These are phyloP conservation scores for Fusarium denticulatum DNA, from an alignment of 2,329 filamentous ascomycete species.

Conservation along the genomic window DNA sequence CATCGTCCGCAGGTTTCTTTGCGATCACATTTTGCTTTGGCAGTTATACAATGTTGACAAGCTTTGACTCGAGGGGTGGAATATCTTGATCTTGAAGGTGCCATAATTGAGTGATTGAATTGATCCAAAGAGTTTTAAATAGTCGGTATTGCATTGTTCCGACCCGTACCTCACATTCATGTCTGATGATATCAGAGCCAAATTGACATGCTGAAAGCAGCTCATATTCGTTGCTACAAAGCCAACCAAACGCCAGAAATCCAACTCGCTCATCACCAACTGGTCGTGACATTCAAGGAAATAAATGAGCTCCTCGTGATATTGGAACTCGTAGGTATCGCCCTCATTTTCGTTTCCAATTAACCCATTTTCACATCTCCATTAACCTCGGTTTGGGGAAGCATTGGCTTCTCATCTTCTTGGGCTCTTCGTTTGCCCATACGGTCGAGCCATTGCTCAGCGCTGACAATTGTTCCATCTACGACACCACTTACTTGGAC, in stretches of 20 bases:
- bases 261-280: constrained; percentile 2
- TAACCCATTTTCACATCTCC: constrained; percentile 46
- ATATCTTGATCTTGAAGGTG: constrained; percentile 41
- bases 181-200: background rate
- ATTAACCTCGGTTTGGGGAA: constrained; percentile 37
- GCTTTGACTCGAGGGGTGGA: constrained; percentile 52
- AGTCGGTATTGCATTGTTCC: background rate
- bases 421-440: constrained; percentile 62
- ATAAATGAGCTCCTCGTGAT: constrained; percentile 14
- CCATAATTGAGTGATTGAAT: background rate
- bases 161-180: background rate
- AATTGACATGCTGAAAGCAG: background rate
- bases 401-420: constrained; percentile 43
- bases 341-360: constrained; percentile 17
- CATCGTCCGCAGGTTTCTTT: constrained; percentile 49
- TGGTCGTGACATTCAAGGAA: constrained; percentile 5
- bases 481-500: constrained; percentile 87
- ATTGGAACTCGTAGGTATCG: constrained; percentile 17
- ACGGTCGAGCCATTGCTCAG: constrained; percentile 89
- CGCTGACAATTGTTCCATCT: constrained; percentile 87
- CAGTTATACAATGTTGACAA: constrained; percentile 50
- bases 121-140: background rate
- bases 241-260: constrained; percentile 29
- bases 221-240: constrained; percentile 30
- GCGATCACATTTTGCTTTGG: constrained; percentile 55